phyloP scores from a whole-genome alignment of 2,329 filamentous ascomycete genomes.

The Atkinsonella texensis region DNA sequence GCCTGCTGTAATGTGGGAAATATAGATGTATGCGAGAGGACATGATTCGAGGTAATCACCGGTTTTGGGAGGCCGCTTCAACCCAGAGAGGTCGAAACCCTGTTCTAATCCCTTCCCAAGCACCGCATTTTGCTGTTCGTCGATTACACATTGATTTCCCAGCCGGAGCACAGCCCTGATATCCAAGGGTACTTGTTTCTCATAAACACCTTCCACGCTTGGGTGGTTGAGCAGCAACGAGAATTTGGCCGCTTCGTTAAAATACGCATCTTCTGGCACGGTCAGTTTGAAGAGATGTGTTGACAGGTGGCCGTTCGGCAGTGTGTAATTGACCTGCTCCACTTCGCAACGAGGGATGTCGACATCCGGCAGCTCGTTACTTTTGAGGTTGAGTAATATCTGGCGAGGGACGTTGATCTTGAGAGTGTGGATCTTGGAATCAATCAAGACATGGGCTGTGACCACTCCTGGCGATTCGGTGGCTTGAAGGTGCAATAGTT shows the following conservation, averaged over 20 bases:
- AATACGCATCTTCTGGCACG: slow-evolving; percentile 78
- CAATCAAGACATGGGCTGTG: slow-evolving; percentile 80
- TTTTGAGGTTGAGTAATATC: slow-evolving; percentile 85
- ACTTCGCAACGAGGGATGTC: slow-evolving; percentile 76
- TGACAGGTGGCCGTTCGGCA: slow-evolving; percentile 91
- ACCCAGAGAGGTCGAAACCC: slow-evolving; percentile 73
- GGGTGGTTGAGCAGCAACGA: slow-evolving; percentile 77
- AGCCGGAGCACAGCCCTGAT: slow-evolving; percentile 79
- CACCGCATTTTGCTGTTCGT: slow-evolving; percentile 79
- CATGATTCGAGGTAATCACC: slow-evolving; percentile 63
- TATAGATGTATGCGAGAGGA: slow-evolving; percentile 71
- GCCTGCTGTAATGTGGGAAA: slow-evolving; percentile 85
- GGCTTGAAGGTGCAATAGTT: slow-evolving; percentile 74
- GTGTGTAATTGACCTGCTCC: slow-evolving; percentile 83
- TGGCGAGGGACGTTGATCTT: slow-evolving; percentile 83
- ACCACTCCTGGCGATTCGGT: slow-evolving; percentile 81
- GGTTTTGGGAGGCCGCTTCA: slow-evolving; percentile 55
- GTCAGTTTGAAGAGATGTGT: slow-evolving; percentile 90
- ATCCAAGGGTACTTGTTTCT: slow-evolving; percentile 80
- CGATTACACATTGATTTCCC: slow-evolving; percentile 85
- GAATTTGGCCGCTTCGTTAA: slow-evolving; percentile 74
- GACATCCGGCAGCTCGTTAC: slow-evolving; percentile 76
- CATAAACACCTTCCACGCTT: slow-evolving; percentile 94
- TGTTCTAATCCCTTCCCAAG: slow-evolving; percentile 86
- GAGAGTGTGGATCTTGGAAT: slow-evolving; percentile 77